phyloP scores from a whole-genome alignment of 176 grass and related monocot genomes.

The Musa schizocarpa region DNA sequence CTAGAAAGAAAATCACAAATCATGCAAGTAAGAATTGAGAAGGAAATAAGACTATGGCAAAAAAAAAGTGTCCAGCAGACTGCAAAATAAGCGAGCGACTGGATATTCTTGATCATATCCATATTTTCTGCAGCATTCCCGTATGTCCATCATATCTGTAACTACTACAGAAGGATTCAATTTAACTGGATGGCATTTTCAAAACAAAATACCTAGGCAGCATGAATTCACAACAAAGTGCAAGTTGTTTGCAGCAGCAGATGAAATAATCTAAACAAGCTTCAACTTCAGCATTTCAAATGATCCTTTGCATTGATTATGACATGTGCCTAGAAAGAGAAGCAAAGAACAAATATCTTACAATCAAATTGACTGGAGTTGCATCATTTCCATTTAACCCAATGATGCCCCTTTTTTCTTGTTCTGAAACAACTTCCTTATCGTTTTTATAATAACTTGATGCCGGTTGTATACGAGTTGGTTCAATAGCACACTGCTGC shows the following conservation, averaged over 20 bases:
- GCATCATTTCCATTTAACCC: neutral
- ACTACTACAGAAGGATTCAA: too few species aligned
- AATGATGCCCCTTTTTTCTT: neutral
- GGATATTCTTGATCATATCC: too few species aligned
- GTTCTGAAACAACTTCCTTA: neutral
- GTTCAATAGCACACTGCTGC: neutral
- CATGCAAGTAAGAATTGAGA: neutral
- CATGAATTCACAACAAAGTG: too few species aligned
- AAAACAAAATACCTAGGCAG: too few species aligned
- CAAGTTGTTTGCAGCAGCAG: too few species aligned
- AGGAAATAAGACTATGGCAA: neutral
- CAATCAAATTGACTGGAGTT: slow-evolving; percentile 4
- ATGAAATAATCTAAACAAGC: too few species aligned
- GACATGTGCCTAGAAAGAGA: neutral
- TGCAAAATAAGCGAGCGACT: neutral
- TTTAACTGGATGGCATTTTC: too few species aligned
- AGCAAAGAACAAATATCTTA: neutral
- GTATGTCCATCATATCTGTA: too few species aligned
- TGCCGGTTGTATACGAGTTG: neutral
- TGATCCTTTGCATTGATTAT: neutral
- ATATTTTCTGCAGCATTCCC: neutral
- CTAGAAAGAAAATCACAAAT: too few species aligned
- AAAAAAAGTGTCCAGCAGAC: neutral
- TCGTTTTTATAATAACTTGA: neutral
- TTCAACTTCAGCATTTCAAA: too few species aligned